These are phyloP conservation scores for Ophiocordyceps camponoti-floridani DNA, from an alignment of 2,329 filamentous ascomycete genomes.

Conservation along the genomic window DNA sequence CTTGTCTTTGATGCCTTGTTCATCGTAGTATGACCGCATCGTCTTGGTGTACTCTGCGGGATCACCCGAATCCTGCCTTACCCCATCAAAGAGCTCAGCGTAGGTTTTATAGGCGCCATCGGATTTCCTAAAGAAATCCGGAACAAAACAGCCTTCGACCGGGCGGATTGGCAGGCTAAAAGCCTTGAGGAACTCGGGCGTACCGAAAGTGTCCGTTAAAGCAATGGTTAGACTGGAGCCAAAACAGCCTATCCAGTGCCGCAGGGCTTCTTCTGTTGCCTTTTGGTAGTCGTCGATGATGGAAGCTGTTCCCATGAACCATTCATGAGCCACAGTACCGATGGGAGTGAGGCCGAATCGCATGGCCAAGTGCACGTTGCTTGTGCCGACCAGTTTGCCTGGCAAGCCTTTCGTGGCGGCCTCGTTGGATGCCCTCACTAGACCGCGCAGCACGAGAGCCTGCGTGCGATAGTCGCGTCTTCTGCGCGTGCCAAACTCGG, in stretches of 20 bases:
- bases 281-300: conserved; percentile 70
- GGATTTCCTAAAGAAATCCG: conserved; percentile 21
- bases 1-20: conserved; percentile 54
- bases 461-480: conserved; percentile 91
- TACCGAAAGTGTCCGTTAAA: conserved; percentile 92
- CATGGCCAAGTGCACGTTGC: conserved; percentile 95
- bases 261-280: conserved; percentile 69
- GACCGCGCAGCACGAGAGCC: conserved; percentile 71
- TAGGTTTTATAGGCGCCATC: conserved; percentile 41
- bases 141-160: conserved; percentile 21
- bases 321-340: conserved; percentile 86
- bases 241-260: conserved; percentile 84
- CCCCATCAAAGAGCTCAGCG: conserved; percentile 65
- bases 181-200: conserved; percentile 67
- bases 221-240: conserved; percentile 74
- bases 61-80: conserved; percentile 82
- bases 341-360: conserved; percentile 70
- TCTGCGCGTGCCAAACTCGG: conserved; percentile 82
- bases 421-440: conserved; percentile 63
- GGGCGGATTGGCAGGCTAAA: conserved; percentile 50
- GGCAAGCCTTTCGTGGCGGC: conserved; percentile 43
- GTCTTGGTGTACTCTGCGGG: conserved; percentile 61
- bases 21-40: conserved; percentile 68
- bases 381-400: conserved; percentile 72
- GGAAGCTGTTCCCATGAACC: conserved; percentile 97